phyloP scores from a whole-genome alignment of 179 eudicot species.

The Spergularia azorica region DNA sequence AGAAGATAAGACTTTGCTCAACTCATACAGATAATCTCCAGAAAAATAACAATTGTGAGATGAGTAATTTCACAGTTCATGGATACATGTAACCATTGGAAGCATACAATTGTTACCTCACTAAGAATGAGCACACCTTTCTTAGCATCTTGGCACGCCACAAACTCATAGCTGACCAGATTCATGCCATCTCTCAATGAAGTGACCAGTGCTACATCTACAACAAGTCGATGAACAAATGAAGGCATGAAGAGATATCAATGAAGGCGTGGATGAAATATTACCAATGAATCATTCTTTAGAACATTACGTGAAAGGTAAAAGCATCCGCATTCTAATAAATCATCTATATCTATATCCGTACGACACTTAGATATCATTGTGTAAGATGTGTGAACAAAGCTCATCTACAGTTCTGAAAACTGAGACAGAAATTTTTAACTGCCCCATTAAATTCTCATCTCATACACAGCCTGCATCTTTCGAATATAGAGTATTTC shows the following conservation, averaged over 20 bases:
- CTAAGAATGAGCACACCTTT: conserved; percentile 97
- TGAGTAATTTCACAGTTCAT: background rate
- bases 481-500: background rate
- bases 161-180: conserved; percentile 97
- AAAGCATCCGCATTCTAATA: background rate
- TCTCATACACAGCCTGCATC: background rate
- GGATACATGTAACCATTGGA: conserved; percentile 1
- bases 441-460: background rate
- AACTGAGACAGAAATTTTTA: background rate
- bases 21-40: background rate
- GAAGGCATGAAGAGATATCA: background rate
- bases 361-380: background rate
- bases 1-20: background rate
- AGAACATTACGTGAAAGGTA: background rate
- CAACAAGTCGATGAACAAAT: conserved; percentile 9
- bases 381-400: background rate
- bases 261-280: background rate
- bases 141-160: conserved; percentile 93
- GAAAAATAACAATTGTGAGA: background rate
- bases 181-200: conserved; percentile 99
- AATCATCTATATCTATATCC: background rate
- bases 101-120: conserved; percentile 53
- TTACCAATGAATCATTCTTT: background rate
- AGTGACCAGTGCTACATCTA: conserved; percentile 97
- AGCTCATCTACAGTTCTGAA: background rate